Evolutionary conservation across 1,139 yeast species (phyloP).

Genomic region (Scheffersomyces segobiensis): DNA sequence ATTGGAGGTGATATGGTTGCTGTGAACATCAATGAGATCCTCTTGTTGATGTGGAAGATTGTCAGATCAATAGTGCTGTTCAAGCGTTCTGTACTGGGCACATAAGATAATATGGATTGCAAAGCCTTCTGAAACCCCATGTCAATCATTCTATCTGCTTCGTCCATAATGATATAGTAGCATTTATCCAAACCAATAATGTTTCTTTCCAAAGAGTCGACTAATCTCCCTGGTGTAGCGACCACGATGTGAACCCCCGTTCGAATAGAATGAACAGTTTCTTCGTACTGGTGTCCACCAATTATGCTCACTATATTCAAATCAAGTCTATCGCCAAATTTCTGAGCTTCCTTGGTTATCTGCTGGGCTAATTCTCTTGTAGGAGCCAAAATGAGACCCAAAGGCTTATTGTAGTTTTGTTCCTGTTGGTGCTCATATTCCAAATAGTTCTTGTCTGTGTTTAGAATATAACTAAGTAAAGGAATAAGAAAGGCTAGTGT

Average conservation of each 20-base stretch:
- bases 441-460: constrained; percentile 37
- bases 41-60: constrained; percentile 28
- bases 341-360: constrained; percentile 65
- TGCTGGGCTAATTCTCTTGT: constrained; percentile 93
- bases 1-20: constrained; percentile 86
- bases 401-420: constrained; percentile 31
- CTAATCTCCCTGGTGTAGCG: constrained; percentile 90
- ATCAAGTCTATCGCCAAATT: constrained; percentile 43
- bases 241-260: constrained; percentile 80
- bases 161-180: constrained; percentile 77
- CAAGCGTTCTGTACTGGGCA: constrained; percentile 37
- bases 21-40: constrained; percentile 80
- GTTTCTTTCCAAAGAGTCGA: constrained; percentile 75
- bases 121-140: constrained; percentile 90
- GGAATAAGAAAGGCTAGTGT: constrained; percentile 89
- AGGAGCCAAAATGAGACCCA: constrained; percentile 81
- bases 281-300: constrained; percentile 88
- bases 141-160: constrained; percentile 94
- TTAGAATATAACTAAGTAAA: constrained; percentile 55
- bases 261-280: constrained; percentile 59
- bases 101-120: constrained; percentile 50
- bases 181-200: constrained; percentile 62
- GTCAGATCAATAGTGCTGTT: constrained; percentile 20
- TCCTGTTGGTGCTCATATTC: constrained; percentile 34
- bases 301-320: constrained; percentile 67